Percentiles rank a stretch among this genome's conserved stretches.
These are phyloP conservation scores for Amanita inopinata DNA, from an alignment of 768 basidiomycete genomes.

Conservation along the genomic window DNA sequence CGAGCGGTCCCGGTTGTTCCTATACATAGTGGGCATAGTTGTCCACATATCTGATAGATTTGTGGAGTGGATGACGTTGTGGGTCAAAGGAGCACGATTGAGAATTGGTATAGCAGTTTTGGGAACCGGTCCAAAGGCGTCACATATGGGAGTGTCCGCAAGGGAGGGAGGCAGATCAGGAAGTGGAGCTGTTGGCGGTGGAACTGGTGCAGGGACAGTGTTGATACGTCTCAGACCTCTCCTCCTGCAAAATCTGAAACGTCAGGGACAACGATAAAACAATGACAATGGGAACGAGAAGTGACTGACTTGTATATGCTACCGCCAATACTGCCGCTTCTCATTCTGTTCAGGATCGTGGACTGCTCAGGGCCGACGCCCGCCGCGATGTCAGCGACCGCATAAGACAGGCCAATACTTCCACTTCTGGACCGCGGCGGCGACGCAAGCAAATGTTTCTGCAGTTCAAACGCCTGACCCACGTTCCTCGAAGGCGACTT, in stretches of 20 bases:
- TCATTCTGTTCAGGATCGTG: slow-evolving; percentile 40
- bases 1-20: slow-evolving; percentile 24
- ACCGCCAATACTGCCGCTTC: slow-evolving; percentile 43
- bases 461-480: slow-evolving; percentile 39
- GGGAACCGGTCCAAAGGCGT: background rate
- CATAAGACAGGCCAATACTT: slow-evolving; percentile 25
- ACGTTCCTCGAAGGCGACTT: slow-evolving; percentile 48
- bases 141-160: slow-evolving; percentile 1
- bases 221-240: slow-evolving; percentile 27
- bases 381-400: slow-evolving; percentile 8
- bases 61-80: background rate
- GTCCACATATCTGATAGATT: background rate
- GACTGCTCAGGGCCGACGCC: slow-evolving; percentile 19
- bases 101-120: background rate
- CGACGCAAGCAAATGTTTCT: slow-evolving; percentile 29
- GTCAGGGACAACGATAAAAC: slow-evolving; percentile 8
- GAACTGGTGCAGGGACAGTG: slow-evolving; percentile 21
- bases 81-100: background rate
- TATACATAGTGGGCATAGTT: slow-evolving; percentile 15
- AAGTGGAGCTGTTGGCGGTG: slow-evolving; percentile 12
- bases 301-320: slow-evolving; percentile 8
- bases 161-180: slow-evolving; percentile 4
- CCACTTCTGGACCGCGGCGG: slow-evolving; percentile 35
- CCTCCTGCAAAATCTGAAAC: slow-evolving; percentile 21
- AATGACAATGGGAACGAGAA: slow-evolving; percentile 11